Evolutionary conservation across 176 grass and related monocot species (phyloP).

Genomic region (sorghum (Sorghum bicolor)): Sorghum_bicolor_NCBIv3 NC_012871.2:1887501-1888000

Average conservation of each 20-base stretch:
- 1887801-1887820: background rate
- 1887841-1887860: constrained; percentile 33
- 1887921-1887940: constrained; percentile 59
- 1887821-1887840: background rate
- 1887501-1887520: constrained; percentile 74
- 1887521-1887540: constrained; percentile 56
- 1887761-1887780: background rate
- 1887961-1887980: constrained; percentile 68
- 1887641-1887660: constrained; percentile 23
- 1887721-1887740: constrained; percentile 63
- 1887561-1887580: background rate
- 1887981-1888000: constrained; percentile 74
- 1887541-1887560: constrained; percentile 65
- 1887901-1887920: constrained; percentile 58
- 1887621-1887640: constrained; percentile 26
- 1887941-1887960: constrained; percentile 67
- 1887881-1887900: constrained; percentile 57
- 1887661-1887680: constrained; percentile 60
- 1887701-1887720: constrained; percentile 63
- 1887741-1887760: constrained; percentile 22
- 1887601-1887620: constrained; percentile 27
- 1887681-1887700: constrained; percentile 47
- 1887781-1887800: constrained; percentile 12
- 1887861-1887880: constrained; percentile 30
- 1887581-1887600: background rate